These are phyloP conservation scores for Lojkania enalia DNA, from an alignment of 2,329 filamentous ascomycete species.

Conservation along the genomic window DNA sequence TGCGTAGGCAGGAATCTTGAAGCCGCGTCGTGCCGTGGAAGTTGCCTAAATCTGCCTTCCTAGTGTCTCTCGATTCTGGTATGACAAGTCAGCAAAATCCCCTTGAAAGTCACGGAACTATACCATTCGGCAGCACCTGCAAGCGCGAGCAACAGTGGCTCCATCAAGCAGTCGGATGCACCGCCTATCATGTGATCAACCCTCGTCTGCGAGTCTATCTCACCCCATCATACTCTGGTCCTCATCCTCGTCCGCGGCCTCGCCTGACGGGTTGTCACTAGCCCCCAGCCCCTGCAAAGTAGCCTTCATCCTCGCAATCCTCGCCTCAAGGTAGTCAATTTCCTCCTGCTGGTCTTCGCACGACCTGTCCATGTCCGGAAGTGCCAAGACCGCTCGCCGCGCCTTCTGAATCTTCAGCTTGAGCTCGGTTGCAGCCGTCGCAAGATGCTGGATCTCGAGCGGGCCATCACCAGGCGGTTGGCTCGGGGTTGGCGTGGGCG, in stretches of 20 bases:
- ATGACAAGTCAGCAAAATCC: no score
- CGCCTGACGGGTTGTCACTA: slow-evolving; percentile 17
- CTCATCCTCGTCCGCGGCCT: slow-evolving; percentile 21
- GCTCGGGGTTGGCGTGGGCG: slow-evolving; percentile 25
- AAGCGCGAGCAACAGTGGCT: slow-evolving; percentile 22
- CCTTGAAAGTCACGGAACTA: no score
- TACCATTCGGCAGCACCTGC: slow-evolving; percentile 2
- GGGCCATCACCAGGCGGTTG: slow-evolving; percentile 38
- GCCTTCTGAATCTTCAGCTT: slow-evolving; percentile 85
- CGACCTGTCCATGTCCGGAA: slow-evolving; percentile 71
- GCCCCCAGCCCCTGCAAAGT: slow-evolving; percentile 37
- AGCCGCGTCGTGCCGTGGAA: no score
- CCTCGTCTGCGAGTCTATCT: slow-evolving; percentile 24
- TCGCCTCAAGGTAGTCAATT: slow-evolving; percentile 66
- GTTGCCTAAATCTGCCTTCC: no score
- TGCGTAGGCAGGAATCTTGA: no score
- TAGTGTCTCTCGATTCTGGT: no score
- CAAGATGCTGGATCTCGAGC: slow-evolving; percentile 74
- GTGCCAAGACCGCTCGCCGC: slow-evolving; percentile 62
- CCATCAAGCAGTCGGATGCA: slow-evolving; percentile 33
- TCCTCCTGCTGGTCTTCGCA: slow-evolving; percentile 72
- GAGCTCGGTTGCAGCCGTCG: slow-evolving; percentile 74
- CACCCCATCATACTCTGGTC: slow-evolving; percentile 45
- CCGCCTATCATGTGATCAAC: slow-evolving; percentile 35
- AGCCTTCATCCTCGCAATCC: slow-evolving; percentile 63